phyloP scores from a whole-genome alignment of 2,329 filamentous ascomycete genomes.

The Pseudogymnoascus verrucosus region DNA sequence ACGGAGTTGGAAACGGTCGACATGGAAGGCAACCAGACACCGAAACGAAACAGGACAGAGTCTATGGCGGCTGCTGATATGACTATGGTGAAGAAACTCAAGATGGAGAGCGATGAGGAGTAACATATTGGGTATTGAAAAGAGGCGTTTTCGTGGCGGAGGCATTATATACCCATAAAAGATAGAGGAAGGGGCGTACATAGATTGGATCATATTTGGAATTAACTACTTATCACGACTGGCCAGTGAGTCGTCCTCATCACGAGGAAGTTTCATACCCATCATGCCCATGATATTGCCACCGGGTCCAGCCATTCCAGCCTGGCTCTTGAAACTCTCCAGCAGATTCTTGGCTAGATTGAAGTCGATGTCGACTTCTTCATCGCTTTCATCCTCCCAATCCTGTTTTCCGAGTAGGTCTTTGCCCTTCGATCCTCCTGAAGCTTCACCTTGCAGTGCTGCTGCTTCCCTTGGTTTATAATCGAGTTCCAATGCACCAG shows the following conservation, averaged over 20 bases:
- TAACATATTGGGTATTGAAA: slow-evolving; percentile 11
- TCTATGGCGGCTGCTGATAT: slow-evolving; percentile 13
- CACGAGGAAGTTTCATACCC: slow-evolving; percentile 72
- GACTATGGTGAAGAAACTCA: slow-evolving; percentile 18
- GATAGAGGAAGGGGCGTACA: background rate
- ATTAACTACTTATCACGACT: background rate
- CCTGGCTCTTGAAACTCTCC: slow-evolving; percentile 88
- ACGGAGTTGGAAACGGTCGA: slow-evolving; percentile 35
- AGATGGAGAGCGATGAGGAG: slow-evolving; percentile 13
- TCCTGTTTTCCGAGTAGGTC: slow-evolving; percentile 17
- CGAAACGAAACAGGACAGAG: slow-evolving; percentile 20
- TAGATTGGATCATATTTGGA: background rate
- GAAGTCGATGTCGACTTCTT: slow-evolving; percentile 70
- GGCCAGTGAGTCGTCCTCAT: slow-evolving; percentile 49
- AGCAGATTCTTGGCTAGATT: slow-evolving; percentile 85
- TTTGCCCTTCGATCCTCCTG: background rate
- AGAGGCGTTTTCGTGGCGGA: slow-evolving; percentile 16
- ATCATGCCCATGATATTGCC: slow-evolving; percentile 82
- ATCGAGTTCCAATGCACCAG: slow-evolving; percentile 56
- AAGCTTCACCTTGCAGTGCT: slow-evolving; percentile 21
- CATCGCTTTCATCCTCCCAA: slow-evolving; percentile 41
- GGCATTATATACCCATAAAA: slow-evolving; percentile 10
- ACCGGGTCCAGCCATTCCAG: slow-evolving; percentile 74
- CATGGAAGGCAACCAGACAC: slow-evolving; percentile 13
- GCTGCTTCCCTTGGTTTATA: slow-evolving; percentile 27